These are phyloP conservation scores for Pseudotsuga menziesii DNA, from an alignment of 75 land plant species.

Conservation along the genomic window DNA sequence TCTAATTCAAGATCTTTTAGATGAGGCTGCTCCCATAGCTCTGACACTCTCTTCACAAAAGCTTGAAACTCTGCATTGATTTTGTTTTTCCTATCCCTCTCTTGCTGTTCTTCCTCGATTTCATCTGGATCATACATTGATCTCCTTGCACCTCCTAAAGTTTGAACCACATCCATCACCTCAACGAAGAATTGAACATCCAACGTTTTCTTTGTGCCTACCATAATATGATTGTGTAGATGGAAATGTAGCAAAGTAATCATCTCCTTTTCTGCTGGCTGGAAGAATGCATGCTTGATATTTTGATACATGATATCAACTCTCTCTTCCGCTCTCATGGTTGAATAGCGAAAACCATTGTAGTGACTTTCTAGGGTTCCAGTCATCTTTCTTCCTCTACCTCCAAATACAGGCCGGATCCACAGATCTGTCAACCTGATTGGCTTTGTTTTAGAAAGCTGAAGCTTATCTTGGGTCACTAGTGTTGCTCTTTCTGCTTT, in stretches of 20 bases:
- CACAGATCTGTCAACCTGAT: constrained; percentile 73
- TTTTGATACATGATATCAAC: constrained; percentile 82
- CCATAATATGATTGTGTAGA: constrained; percentile 92
- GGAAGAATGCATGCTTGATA: constrained; percentile 94
- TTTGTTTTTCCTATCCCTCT: constrained; percentile 83
- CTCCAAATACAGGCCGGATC: constrained; percentile 87
- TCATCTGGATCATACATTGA: constrained; percentile 89
- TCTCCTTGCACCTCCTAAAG: constrained; percentile 76
- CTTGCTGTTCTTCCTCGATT: constrained; percentile 92
- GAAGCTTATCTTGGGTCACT: constrained; percentile 88
- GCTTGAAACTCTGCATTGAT: constrained; percentile 78
- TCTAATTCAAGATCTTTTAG: constrained; percentile 69
- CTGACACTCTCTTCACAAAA: constrained; percentile 80
- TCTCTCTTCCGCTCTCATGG: constrained; percentile 72
- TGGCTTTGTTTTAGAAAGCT: constrained; percentile 65
- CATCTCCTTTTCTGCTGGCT: constrained; percentile 97
- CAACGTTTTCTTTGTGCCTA: constrained; percentile 94
- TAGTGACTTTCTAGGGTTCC: constrained; percentile 77
- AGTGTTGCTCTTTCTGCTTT: constrained; percentile 96
- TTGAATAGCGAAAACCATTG: constrained; percentile 85
- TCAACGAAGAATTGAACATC: constrained; percentile 85
- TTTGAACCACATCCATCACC: constrained; percentile 93
- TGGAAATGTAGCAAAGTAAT: constrained; percentile 88
- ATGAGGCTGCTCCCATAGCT: constrained; percentile 80
- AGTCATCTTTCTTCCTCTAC: constrained; percentile 69